phyloP scores from a whole-genome alignment of 768 basidiomycete species.

The Tylopilus sp. region DNA sequence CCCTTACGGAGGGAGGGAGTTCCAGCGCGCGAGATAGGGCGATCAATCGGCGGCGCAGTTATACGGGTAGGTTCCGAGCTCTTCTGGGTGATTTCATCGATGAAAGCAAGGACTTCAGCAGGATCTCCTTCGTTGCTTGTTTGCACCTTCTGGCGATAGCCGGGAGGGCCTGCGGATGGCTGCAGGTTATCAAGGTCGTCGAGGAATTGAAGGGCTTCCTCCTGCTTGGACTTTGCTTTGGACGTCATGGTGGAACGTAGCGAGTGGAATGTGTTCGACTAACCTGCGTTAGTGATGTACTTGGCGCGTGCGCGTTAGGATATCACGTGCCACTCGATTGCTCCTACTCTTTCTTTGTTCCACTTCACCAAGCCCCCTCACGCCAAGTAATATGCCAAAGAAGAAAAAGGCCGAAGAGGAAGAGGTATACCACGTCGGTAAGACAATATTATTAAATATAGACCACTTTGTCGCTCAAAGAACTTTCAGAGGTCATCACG shows the following conservation, averaged over 20 bases:
- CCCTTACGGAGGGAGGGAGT: constrained; percentile 73
- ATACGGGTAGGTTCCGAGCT: constrained; percentile 72
- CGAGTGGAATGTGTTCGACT: background rate
- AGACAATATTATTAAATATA: constrained; percentile 8
- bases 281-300: background rate
- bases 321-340: constrained; percentile 15
- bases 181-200: constrained; percentile 89
- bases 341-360: background rate
- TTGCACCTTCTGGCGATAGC: constrained; percentile 22
- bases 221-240: constrained; percentile 71
- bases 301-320: constrained; percentile 1
- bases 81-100: constrained; percentile 94
- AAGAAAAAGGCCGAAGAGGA: constrained; percentile 29
- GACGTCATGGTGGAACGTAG: constrained; percentile 36
- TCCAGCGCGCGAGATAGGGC: constrained; percentile 59
- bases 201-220: constrained; percentile 89
- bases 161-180: constrained; percentile 32
- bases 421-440: constrained; percentile 50
- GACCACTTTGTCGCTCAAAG: background rate
- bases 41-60: constrained; percentile 50
- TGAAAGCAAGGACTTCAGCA: constrained; percentile 85
- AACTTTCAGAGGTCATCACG: constrained; percentile 53
- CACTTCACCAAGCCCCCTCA: background rate
- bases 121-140: constrained; percentile 56
- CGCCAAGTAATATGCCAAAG: constrained; percentile 17